A percentile compares a stretch with the other conserved stretches of the same genome.
Conservation (phyloP, 768 basidiomycete genomes). For the Tylopilus sp. region DNA sequence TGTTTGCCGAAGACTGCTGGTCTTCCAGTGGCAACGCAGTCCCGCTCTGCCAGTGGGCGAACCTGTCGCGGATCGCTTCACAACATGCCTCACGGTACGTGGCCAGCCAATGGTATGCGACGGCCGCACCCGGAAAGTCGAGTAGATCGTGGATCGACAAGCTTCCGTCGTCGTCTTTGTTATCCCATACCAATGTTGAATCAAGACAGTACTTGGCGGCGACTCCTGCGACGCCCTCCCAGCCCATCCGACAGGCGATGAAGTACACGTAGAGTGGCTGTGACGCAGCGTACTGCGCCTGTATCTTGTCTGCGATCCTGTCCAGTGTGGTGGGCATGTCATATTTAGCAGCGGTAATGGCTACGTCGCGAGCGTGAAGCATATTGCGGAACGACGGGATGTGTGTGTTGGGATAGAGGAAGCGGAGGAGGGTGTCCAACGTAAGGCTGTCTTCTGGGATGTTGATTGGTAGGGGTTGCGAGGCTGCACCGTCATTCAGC, state of each 20-base stretch:
- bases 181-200: background rate
- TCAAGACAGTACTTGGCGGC: background rate
- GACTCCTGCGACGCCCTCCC: background rate
- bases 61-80: no score
- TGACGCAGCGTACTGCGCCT: background rate
- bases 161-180: background rate
- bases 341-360: slow-evolving; percentile 1
- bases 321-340: background rate
- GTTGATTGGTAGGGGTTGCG: background rate
- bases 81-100: background rate
- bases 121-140: background rate
- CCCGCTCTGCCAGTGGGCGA: no score
- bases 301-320: background rate
- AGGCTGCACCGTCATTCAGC: background rate
- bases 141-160: background rate
- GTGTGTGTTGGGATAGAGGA: slow-evolving; percentile 4
- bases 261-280: slow-evolving; percentile 1
- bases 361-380: background rate
- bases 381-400: background rate
- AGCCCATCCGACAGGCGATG: background rate
- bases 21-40: no score
- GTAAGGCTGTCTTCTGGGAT: background rate
- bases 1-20: no score
- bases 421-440: slow-evolving; percentile 6
- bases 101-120: background rate